Base-by-base conservation (phyloP, 495 filamentous ascomycete species). In the Letharia lupina region DNA sequence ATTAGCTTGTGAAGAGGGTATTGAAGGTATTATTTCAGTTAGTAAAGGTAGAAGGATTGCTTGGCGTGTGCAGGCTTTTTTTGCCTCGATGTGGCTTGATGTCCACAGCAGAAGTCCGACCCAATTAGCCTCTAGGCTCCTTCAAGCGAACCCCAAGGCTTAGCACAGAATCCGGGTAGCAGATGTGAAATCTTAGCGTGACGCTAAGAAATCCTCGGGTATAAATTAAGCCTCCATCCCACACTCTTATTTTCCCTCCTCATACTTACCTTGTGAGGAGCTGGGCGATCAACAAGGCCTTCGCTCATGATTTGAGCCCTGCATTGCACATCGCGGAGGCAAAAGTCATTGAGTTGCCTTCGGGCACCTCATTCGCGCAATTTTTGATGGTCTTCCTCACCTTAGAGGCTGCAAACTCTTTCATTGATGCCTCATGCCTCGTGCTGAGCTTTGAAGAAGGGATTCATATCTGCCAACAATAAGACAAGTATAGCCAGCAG, bases 271-370 rank as follows among this genome's bases (percentile, higher is more conserved):
- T 88, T 87, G 83, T 84, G 82, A 82, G 79, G 78, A 79, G 77
- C 77, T 75, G 79, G 74, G 79, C 77, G 84, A 78, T 87, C 85
- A 87, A 76, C 78, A 84, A 82, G 77, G 76, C 80, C 75, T 81
- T 75, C 70, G 77, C 77, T 80, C 80, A 85, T 79, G 76, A 75
- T 75, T 80, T 80, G 81, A 86, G 83, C 77, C 85, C 85, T 88
- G 82, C 86, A 89, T 89, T 87, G 84, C 86, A 89, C 86, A 88
- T 70, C 85, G 86, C 79, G 86, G 86, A 76, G 83, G 79, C 84
- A 77, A 82, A 80, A 77, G 80, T 76, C 74, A 81, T 84, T 83
- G 81, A 86, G 81, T 82, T 82, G 83, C 80, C 77, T 87, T 84
- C 83, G 85, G 86, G 82, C 82, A 82, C 83, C 81, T 85, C 79